Evolutionary conservation across 768 basidiomycete species (phyloP), one percentile per base, ranked within the genome.

Genomic region (Leccinum broughii): DNA sequence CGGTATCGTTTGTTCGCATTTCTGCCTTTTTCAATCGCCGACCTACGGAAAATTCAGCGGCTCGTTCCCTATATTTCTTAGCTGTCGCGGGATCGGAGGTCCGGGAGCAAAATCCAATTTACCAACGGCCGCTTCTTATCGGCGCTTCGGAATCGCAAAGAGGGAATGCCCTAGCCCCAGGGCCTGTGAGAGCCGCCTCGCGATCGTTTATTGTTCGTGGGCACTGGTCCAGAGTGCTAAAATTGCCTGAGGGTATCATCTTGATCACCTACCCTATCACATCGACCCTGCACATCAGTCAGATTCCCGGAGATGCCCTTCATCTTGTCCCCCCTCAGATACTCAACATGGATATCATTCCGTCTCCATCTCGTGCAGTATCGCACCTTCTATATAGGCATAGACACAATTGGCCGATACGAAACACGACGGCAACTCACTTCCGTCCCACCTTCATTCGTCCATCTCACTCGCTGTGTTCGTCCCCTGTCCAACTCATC

Each of bases 241-340:
- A 59, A 62, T 60, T 67, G 63, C 35, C 30, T 7, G 46, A 62
- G 65, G 72, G 64, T 66, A 70, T 67, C 69, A 74, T 66, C 66
- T 72, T 70, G 72, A 74, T 74, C 72, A 64, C 64, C 67, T 70
- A 74, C 74, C 74, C 72, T 75, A 74, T 74, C 73, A 74, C 65
- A 63, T 50, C 72, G 73, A 74, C 73, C 72, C 72, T 73, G 70
- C 57, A 52, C 66, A 72, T 72, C 71, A 72, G 65, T 62, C 64
- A 68, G 68, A 72, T 72, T 72, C 66, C 70, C 53, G 53, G 53
- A 54, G 70, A 67, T 69, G 64, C 56, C 62, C 49, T 72, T 65
- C 65, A 72, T 70, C 65, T 62, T 60, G 54, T 14, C 22, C 61
- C 57, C 68, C 61, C 32, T 51, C 32, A 14, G 13, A 15, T 58